Base-by-base conservation (phyloP, 2,329 filamentous ascomycete genomes). In the Alternaria consortialis region DNA sequence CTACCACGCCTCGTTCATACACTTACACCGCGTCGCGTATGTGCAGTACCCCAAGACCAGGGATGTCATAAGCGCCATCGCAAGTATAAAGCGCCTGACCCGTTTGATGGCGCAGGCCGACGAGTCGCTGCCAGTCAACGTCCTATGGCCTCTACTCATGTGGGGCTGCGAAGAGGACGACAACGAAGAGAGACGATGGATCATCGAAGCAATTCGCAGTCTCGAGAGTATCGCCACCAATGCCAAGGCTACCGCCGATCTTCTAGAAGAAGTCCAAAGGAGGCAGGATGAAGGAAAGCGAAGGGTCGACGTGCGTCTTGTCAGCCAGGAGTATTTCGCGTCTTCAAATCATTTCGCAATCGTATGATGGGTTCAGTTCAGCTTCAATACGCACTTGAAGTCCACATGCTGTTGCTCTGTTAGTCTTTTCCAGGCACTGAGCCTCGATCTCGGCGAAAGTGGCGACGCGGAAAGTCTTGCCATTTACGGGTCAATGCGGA, bases 61-160 rank as follows among this genome's bases (percentile, higher is more conserved):
- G n/a, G 83, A 86, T 53, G 80, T 84, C 1, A 72, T 70, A 2
- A 79, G 82, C 32, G 84, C 84, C 1, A 79, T 86, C 55, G 70
- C 72, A n/a, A 82, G 83, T 43, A 86, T 86, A 61, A 82, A 82
- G 29, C 79, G 75, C 12, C 75, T 86, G 3, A 80, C 82, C 20
- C 78, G 80, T 36, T 76, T 83, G 36, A 83, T 87, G 56, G 76
- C 79, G 13, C 77, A 82, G 29, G 73, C 74, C 1, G 80, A 82
- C 12, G 81, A 84, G 34, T 77, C 82, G 8, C 74, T 87, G 2
- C 85, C 85, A 0, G 84, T 86, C 48, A 87, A 84, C 60, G 83
- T 87, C 78, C 77, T 87, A 5, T 87, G 85, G 86, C 85, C 85
- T 1, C 72, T 87, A 7, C 74, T 87, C 40, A 85, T 88, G 82